These are phyloP conservation scores for Bonnemaisonia californica DNA, from an alignment of 31 red algal genomes.

Conservation along the genomic window DNA sequence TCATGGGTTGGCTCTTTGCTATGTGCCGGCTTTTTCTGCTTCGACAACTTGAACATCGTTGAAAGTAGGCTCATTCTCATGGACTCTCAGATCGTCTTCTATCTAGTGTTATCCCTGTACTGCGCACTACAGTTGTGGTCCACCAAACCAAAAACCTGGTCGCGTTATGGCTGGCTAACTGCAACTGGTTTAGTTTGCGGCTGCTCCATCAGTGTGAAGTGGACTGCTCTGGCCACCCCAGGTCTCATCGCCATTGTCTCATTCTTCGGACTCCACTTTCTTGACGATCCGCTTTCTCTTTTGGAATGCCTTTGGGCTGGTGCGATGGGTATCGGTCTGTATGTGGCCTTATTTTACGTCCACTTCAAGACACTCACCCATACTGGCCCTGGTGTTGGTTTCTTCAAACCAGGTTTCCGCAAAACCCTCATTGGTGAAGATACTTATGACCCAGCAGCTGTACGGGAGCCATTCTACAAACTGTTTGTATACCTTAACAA, in stretches of 20 bases:
- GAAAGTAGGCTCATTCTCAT: slow-evolving; percentile 91
- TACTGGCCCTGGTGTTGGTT: slow-evolving; percentile 82
- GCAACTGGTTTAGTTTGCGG: slow-evolving; percentile 76
- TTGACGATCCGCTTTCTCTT: slow-evolving; percentile 79
- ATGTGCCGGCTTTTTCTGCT: slow-evolving; percentile 68
- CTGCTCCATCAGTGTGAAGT: slow-evolving; percentile 87
- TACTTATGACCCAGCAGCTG: slow-evolving; percentile 78
- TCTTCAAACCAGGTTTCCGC: slow-evolving; percentile 83
- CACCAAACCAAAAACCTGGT: slow-evolving; percentile 37
- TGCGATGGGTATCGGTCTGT: slow-evolving; percentile 66
- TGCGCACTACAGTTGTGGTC: slow-evolving; percentile 85
- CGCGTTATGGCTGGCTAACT: slow-evolving; percentile 68
- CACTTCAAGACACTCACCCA: slow-evolving; percentile 86
- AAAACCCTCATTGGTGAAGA: slow-evolving; percentile 83
- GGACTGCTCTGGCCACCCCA: slow-evolving; percentile 89
- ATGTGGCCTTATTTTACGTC: slow-evolving; percentile 81
- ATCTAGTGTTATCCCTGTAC: slow-evolving; percentile 78
- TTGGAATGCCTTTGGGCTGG: slow-evolving; percentile 85
- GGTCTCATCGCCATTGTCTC: slow-evolving; percentile 96
- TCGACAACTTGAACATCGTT: slow-evolving; percentile 86
- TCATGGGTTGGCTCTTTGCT: slow-evolving; percentile 67
- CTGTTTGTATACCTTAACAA: slow-evolving; percentile 85
- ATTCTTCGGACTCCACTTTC: slow-evolving; percentile 94
- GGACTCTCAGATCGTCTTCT: slow-evolving; percentile 94
- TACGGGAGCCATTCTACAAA: slow-evolving; percentile 62